Evolutionary conservation across 176 grass and related monocot genomes (phyloP), one percentile per base, ranked within the genome.

Genomic region (Aegilops tauschii): DNA sequence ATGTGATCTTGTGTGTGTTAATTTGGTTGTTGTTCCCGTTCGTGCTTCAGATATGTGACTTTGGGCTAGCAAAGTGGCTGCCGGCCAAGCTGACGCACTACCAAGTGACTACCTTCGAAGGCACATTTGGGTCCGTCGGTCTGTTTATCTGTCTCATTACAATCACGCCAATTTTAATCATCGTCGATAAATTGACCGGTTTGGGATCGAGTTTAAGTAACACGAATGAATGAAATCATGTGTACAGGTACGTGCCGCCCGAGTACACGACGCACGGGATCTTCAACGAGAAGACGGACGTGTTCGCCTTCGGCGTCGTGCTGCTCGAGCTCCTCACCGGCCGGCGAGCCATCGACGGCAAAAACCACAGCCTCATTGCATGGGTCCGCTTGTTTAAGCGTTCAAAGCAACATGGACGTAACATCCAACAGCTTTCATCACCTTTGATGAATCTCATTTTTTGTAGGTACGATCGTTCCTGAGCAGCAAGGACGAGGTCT

Each of bases 231-330:
- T 54, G 50, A 54, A 14, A 37, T 37, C 36, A 37, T 37, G 36
- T 68, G 10, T 50, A 61, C 71, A 95, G 91, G 4, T 98, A 95
- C 67, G 31, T 98, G 12, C 91, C 93, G n/a, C 96, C 96, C 0
- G 96, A 96, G 65, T 98, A 96, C 87, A 90, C 90, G 4, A 94
- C 85, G 63, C 86, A 98, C 45, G 96, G 96, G 49, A 89, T 98
- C 44, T 81, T 98, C 76, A 90, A 92, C 76, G 96, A 94, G 90
- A 98, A 96, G 88, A 98, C 88, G 4, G 93, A 94, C 73, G 87
- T 96, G 59, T 96, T 84, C 80, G 86, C 93, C 13, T 91, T 76
- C 35, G 97, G 97, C 58, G 90, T 98, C 77, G 73, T 96, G 12
- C 79, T 94, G 20, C 89, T 96, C 3, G 92, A 98, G 85, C 88